Conservation (phyloP, 116 monocot species). For the Zostera marina region DNA sequence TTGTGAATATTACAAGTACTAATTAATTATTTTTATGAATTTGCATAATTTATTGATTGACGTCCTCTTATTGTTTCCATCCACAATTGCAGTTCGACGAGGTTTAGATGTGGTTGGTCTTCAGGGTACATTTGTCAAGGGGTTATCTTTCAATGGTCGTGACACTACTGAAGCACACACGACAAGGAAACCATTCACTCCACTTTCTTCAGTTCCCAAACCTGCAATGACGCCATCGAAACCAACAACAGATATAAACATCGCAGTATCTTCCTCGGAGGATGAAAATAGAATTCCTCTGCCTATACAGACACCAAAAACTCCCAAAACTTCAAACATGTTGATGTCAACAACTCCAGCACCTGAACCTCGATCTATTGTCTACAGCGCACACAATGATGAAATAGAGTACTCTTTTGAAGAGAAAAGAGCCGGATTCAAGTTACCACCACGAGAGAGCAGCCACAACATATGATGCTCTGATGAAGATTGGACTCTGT, state of each 20-base stretch:
- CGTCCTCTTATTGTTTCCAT: not conserved
- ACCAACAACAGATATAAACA: not conserved
- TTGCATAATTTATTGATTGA: not conserved
- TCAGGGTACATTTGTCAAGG: conserved; percentile 20
- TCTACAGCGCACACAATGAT: conserved; percentile 7
- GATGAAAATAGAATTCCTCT: conserved; percentile 40
- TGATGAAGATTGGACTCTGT: too few relatives aligned
- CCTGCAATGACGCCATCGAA: conserved; percentile 1
- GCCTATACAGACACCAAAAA: conserved; percentile 29
- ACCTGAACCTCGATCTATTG: conserved; percentile 5
- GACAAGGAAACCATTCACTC: conserved; percentile 54
- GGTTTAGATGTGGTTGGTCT: conserved; percentile 35
- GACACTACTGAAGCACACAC: conserved; percentile 19
- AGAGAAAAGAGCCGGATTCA: conserved; percentile 53
- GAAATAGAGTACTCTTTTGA: conserved; percentile 74
- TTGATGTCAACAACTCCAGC: conserved; percentile 43
- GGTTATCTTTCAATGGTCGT: conserved; percentile 26
- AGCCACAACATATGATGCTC: not conserved
- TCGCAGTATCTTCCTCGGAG: not conserved
- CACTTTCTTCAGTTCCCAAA: conserved; percentile 9
- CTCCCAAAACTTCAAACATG: conserved; percentile 46
- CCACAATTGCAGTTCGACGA: conserved; percentile 25
- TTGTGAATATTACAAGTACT: not conserved
- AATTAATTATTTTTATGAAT: not conserved
- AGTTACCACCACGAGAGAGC: conserved; percentile 4